These are phyloP conservation scores for Schizophyllum commune DNA, from an alignment of 1,284 basidiomycete species.

Conservation along the genomic window DNA sequence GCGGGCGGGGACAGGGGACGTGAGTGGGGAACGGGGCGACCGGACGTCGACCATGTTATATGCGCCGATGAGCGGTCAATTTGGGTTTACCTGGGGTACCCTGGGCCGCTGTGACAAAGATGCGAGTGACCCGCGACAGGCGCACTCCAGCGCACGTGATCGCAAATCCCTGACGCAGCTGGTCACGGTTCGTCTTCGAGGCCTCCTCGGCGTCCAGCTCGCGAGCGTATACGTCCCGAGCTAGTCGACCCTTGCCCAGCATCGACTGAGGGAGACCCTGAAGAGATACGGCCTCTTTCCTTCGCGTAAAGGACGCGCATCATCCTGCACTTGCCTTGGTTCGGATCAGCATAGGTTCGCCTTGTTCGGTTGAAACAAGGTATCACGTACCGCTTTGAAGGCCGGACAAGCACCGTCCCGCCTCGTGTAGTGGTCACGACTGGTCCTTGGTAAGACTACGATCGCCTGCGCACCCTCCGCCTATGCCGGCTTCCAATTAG, in stretches of 20 bases:
- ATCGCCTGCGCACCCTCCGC: too few species aligned
- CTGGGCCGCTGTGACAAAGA: background rate
- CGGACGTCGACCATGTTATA: background rate
- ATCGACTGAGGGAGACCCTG: background rate
- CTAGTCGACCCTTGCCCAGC: background rate
- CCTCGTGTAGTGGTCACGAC: too few species aligned
- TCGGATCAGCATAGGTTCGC: too few species aligned
- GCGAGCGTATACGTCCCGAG: background rate
- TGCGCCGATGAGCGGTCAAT: background rate
- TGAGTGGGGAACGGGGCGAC: background rate
- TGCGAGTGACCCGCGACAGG: background rate
- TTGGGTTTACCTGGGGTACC: background rate
- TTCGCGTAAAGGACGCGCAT: too few species aligned
- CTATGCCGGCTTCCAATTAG: too few species aligned
- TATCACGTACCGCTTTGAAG: too few species aligned
- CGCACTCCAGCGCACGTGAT: background rate
- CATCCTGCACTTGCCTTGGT: too few species aligned
- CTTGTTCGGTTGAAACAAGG: too few species aligned
- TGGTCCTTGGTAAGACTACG: too few species aligned
- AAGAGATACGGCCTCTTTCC: too few species aligned
- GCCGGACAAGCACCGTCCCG: too few species aligned
- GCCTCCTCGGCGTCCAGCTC: background rate
- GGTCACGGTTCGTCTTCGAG: background rate
- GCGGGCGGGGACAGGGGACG: too few species aligned
- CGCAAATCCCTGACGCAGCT: background rate